Percentiles rank a stretch among this genome's conserved stretches.
These are phyloP conservation scores for Rhamnella rubrinervis DNA, from an alignment of 331 rosid genomes.

Conservation along the genomic window DNA sequence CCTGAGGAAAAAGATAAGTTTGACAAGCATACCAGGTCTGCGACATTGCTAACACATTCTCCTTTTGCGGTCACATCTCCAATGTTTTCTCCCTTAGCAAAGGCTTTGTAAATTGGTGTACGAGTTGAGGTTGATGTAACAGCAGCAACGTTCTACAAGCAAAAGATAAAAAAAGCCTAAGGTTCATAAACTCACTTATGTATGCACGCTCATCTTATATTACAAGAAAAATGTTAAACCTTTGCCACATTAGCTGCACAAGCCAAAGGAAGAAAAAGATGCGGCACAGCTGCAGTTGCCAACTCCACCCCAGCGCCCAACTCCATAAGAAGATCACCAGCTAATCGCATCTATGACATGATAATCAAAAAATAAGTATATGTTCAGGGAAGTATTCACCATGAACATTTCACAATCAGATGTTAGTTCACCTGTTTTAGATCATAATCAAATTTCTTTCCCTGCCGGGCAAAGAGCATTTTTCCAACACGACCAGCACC, in stretches of 20 bases:
- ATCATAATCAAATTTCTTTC: constrained; percentile 97
- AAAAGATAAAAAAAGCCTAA: constrained; percentile 22
- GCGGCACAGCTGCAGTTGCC: constrained; percentile 88
- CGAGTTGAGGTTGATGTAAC: constrained; percentile 99
- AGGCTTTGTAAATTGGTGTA: constrained; percentile 98
- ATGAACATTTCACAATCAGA: constrained; percentile 2
- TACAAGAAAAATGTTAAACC: constrained; percentile 41
- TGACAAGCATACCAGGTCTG: constrained; percentile 77
- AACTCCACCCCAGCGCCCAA: constrained; percentile 97
- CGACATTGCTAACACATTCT: constrained; percentile 96
- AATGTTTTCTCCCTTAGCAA: constrained; percentile 97
- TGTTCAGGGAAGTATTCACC: constrained; percentile 3
- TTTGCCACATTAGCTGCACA: constrained; percentile 95
- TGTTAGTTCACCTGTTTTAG: constrained; percentile 69
- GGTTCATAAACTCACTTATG: constrained; percentile 16
- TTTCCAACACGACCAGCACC: constrained; percentile 99
- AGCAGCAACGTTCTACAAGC: constrained; percentile 85
- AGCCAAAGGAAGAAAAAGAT: constrained; percentile 96
- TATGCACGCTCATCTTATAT: neutral
- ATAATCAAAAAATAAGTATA: constrained; percentile 7
- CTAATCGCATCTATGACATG: constrained; percentile 70
- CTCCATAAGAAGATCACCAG: constrained; percentile 98
- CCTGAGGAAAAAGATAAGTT: constrained; percentile 18
- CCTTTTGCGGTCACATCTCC: constrained; percentile 99
- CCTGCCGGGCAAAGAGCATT: constrained; percentile 96